Percentiles rank a stretch among this genome's conserved stretches.
Evolutionary conservation across 345 rosid genomes (phyloP).

Genomic region (Brassica rapa): DNA sequence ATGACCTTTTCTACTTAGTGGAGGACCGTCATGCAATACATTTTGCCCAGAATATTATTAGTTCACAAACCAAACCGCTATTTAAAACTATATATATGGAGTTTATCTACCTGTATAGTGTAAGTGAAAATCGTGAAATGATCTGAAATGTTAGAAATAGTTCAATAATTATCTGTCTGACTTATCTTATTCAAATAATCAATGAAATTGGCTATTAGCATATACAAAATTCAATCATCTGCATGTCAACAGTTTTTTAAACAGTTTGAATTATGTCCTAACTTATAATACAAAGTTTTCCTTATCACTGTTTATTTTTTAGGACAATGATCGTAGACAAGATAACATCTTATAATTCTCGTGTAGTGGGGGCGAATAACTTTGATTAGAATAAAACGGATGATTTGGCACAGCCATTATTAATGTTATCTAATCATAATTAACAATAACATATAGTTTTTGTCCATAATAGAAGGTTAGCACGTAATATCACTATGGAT

Average conservation of each 20-base stretch:
- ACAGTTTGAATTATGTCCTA: neutral
- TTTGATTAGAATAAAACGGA: neutral
- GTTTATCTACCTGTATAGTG: neutral
- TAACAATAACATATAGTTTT: neutral
- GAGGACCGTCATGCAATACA: neutral
- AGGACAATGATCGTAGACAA: neutral
- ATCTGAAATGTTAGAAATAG: neutral
- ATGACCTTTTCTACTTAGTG: conserved; percentile 6
- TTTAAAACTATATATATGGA: neutral
- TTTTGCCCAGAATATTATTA: neutral
- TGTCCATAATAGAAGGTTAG: conserved; percentile 21
- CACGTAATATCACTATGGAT: conserved; percentile 27
- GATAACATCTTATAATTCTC: conserved; percentile 21
- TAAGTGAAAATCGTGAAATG: neutral
- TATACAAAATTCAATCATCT: neutral
- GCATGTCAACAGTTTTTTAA: neutral
- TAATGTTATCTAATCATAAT: neutral
- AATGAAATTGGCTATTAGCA: neutral
- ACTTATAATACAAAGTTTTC: neutral
- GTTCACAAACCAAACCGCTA: neutral
- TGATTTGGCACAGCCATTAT: neutral
- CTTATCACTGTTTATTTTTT: neutral
- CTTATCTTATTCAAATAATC: neutral
- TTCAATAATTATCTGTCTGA: neutral
- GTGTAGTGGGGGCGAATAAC: conserved; percentile 1